These are phyloP conservation scores for Salix arbutifolia DNA, from an alignment of 345 rosid genomes.

Conservation along the genomic window DNA sequence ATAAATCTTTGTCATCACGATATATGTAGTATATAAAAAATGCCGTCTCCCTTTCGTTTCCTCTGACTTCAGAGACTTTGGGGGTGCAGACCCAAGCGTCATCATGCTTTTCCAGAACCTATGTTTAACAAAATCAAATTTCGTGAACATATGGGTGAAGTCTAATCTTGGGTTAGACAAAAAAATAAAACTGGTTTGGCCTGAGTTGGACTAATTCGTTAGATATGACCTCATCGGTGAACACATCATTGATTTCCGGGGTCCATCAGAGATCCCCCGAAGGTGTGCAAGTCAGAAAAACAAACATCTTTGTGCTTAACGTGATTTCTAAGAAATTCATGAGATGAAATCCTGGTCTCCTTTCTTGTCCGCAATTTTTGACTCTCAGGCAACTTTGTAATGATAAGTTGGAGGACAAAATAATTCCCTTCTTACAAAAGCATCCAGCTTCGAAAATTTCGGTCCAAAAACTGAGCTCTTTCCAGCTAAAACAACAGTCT, in stretches of 20 bases:
- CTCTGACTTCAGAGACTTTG: too few relatives aligned
- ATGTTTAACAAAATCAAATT: too few relatives aligned
- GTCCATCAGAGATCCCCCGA: background rate
- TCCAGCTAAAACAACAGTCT: background rate
- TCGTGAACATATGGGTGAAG: background rate
- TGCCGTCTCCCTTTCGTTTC: background rate
- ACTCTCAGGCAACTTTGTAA: background rate
- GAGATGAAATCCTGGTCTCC: background rate
- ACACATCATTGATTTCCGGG: background rate
- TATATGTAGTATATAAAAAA: background rate
- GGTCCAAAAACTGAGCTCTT: background rate
- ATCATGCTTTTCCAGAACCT: background rate
- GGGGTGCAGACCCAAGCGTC: background rate
- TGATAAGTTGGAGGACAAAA: background rate
- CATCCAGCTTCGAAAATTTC: background rate
- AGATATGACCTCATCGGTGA: background rate
- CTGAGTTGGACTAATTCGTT: background rate
- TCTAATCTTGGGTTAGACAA: background rate
- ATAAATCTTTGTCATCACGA: too few relatives aligned
- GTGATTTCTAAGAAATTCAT: background rate
- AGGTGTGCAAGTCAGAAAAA: background rate
- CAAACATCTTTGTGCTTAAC: background rate
- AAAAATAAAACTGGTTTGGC: background rate
- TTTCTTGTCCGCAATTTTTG: background rate
- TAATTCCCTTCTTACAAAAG: background rate